Evolutionary conservation across 2,329 filamentous ascomycete species (phyloP).

Genomic region (Cordyceps pruinosa): DNA sequence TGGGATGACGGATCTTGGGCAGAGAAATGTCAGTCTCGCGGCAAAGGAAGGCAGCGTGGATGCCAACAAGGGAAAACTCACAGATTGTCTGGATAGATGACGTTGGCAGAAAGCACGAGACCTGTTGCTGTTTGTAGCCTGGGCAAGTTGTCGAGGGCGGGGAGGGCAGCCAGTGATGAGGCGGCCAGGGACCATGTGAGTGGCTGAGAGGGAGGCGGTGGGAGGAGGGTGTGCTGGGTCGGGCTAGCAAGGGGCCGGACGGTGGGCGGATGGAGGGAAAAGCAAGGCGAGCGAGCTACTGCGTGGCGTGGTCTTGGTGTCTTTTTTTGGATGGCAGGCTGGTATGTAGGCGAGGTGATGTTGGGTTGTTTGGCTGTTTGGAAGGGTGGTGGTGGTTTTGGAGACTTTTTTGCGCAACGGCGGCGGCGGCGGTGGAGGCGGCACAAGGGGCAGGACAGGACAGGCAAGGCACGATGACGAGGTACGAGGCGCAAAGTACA

Average conservation of each 20-base stretch:
- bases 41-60: slow-evolving; percentile 9
- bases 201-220: slow-evolving; percentile 9
- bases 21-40: background rate
- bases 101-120: slow-evolving; percentile 30
- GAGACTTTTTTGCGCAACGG: background rate
- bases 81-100: slow-evolving; percentile 15
- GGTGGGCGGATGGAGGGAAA: too few relatives aligned
- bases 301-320: too few relatives aligned
- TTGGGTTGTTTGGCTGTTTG: background rate
- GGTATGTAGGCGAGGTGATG: too few relatives aligned
- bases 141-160: slow-evolving; percentile 20
- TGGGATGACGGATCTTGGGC: background rate
- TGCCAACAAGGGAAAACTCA: slow-evolving; percentile 8
- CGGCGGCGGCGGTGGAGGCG: background rate
- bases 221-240: background rate
- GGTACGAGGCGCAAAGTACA: background rate
- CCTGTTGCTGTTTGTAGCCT: slow-evolving; percentile 30
- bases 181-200: slow-evolving; percentile 24
- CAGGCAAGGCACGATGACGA: too few relatives aligned
- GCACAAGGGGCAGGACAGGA: too few relatives aligned
- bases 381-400: background rate
- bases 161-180: slow-evolving; percentile 25
- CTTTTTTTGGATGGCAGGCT: too few relatives aligned
- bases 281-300: background rate
- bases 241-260: too few relatives aligned